phyloP scores from a whole-genome alignment of 768 basidiomycete species.

The Amanita pseudoporphyria region DNA sequence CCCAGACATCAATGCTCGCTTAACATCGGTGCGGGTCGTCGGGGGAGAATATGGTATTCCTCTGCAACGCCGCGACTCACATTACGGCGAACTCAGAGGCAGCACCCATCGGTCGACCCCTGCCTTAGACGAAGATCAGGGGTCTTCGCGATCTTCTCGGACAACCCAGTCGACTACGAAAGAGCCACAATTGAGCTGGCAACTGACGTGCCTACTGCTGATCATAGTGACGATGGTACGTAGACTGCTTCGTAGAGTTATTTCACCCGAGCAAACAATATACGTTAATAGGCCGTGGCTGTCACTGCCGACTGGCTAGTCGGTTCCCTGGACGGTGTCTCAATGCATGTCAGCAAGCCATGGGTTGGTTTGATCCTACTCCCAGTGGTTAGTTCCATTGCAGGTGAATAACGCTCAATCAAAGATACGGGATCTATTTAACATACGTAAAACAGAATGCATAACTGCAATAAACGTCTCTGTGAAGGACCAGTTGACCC shows the following conservation, averaged over 20 bases:
- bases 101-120: background rate
- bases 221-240: constrained; percentile 51
- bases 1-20: background rate
- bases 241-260: constrained; percentile 14
- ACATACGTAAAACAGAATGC: constrained; percentile 45
- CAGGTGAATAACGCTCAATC: constrained; percentile 33
- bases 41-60: background rate
- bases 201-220: constrained; percentile 46
- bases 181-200: constrained; percentile 49
- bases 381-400: constrained; percentile 74
- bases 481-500: constrained; percentile 70
- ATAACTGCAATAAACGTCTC: constrained; percentile 88
- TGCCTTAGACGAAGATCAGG: background rate
- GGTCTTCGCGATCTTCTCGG: background rate
- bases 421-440: background rate
- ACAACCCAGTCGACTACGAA: constrained; percentile 11
- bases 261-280: background rate
- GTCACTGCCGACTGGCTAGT: constrained; percentile 64
- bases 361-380: constrained; percentile 87
- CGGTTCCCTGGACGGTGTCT: constrained; percentile 74
- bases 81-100: background rate
- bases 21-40: background rate
- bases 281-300: constrained; percentile 34
- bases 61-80: background rate
- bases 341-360: constrained; percentile 64